These are phyloP conservation scores for Clonostachys byssicola DNA, from an alignment of 2,329 filamentous ascomycete species.

Conservation along the genomic window DNA sequence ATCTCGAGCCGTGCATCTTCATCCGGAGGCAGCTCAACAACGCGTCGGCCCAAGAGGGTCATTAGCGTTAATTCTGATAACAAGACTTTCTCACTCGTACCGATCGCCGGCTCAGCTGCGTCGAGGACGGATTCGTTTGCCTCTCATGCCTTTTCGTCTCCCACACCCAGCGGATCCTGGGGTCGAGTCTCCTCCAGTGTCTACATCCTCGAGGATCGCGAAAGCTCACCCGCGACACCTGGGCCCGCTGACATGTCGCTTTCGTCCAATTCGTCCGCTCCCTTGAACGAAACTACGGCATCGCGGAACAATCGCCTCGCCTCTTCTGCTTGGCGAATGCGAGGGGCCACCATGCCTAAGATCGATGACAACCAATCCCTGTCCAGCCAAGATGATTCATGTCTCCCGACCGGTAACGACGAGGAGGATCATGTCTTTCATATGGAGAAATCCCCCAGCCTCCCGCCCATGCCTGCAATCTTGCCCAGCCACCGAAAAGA, in stretches of 20 bases:
- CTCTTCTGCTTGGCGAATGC: constrained; percentile 41
- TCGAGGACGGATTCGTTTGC: constrained; percentile 19
- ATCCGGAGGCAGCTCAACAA: background rate
- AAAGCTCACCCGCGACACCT: constrained; percentile 44
- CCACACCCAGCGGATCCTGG: constrained; percentile 42
- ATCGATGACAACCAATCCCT: no score
- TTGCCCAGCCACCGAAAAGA: background rate
- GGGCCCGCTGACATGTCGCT: no score
- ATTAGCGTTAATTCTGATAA: constrained; percentile 52
- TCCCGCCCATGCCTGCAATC: no score
- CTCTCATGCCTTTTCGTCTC: constrained; percentile 38
- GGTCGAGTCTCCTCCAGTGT: constrained; percentile 39
- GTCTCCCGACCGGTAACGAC: no score
- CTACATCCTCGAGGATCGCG: constrained; percentile 40
- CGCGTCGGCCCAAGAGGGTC: constrained; percentile 22
- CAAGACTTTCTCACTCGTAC: constrained; percentile 53
- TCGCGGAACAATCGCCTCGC: constrained; percentile 1
- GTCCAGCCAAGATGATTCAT: no score
- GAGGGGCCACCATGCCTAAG: constrained; percentile 30
- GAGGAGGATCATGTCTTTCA: no score
- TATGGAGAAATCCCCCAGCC: no score
- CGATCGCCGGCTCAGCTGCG: constrained; percentile 17
- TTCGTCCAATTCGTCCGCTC: no score
- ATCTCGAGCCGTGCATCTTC: constrained; percentile 4
- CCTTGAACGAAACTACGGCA: no score